Base-by-base conservation (phyloP, 2,329 filamentous ascomycete species). In the Metarhizium anisopliae region DNA sequence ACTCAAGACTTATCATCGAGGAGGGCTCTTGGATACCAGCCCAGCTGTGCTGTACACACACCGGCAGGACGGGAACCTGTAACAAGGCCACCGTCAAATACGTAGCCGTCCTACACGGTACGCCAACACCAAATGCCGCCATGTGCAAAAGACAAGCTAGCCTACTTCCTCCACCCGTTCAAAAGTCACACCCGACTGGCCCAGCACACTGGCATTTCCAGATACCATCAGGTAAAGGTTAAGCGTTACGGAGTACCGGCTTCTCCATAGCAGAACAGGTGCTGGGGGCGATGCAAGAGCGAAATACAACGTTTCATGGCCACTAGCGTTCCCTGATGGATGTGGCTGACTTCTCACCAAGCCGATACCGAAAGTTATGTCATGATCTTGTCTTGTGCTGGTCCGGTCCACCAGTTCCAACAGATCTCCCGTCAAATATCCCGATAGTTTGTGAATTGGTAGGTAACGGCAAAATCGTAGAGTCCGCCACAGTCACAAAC, bases 251-350 rank as follows among this genome's bases (percentile, higher is more conserved):
- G 25, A 25, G 25, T 16, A 40, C 14, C 10, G 13, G 11, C 13
- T 40, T 40, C 38, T 16, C 14, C 38, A 40, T 16, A 16, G 38
- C 11, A 40, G 38, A 36, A 40, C 38, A 40, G 13, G 5, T 40
- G 11, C 13, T 11, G 14, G 53, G 40, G 36, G 55, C 56, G 47
- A 53, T 52, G 56, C 50, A 53, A 25, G 50, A 43, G 53, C 56
- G 53, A 50, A 56, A 61, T 59, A 57, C 58, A 61, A 61, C 59
- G 59, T 61, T 61, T 55, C 58, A 59, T 61, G 54, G 55, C 47
- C 36, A 42, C 35, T 52, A 45, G 52, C 32, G 20, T 25, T n/a
- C 18, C 42, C 16, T 20, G 42, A 20, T 20, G 14, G 38, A 14
- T 50, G 43, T 50, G 54, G 51, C 47, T 51, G 38, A 13, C 40